phyloP scores from a whole-genome alignment of 176 grass and related monocot genomes.

The Rhynchospora breviuscula region DNA sequence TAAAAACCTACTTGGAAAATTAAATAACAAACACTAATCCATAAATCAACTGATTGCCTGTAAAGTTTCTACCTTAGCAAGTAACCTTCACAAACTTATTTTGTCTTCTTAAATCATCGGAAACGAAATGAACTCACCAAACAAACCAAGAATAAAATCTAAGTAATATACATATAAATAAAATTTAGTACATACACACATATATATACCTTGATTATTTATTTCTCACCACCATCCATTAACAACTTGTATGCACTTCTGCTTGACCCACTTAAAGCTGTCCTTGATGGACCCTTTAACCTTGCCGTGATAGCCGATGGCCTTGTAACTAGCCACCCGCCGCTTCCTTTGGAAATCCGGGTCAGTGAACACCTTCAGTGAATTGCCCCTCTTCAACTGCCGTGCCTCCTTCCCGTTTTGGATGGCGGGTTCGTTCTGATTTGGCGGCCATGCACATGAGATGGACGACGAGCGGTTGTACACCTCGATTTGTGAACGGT shows the following conservation, averaged over 20 bases:
- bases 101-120: too few relatives aligned
- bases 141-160: background rate
- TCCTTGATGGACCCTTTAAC: constrained; percentile 70
- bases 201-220: background rate
- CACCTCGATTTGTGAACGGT: constrained; percentile 53
- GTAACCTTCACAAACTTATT: too few relatives aligned
- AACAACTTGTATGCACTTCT: constrained; percentile 52
- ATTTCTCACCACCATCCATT: constrained; percentile 46
- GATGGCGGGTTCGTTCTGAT: constrained; percentile 37
- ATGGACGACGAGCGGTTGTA: constrained; percentile 35
- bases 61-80: too few relatives aligned
- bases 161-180: background rate
- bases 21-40: background rate
- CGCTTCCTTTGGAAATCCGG: constrained; percentile 79
- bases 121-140: background rate
- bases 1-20: background rate
- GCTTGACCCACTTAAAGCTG: constrained; percentile 91
- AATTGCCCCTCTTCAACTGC: constrained; percentile 34
- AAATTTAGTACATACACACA: background rate
- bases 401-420: background rate
- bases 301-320: constrained; percentile 60
- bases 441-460: constrained; percentile 17
- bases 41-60: too few relatives aligned
- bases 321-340: constrained; percentile 81
- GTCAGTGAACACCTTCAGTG: constrained; percentile 47